Evolutionary conservation across 2,329 filamentous ascomycete species (phyloP).

Genomic region (Fusarium humuli): DNA sequence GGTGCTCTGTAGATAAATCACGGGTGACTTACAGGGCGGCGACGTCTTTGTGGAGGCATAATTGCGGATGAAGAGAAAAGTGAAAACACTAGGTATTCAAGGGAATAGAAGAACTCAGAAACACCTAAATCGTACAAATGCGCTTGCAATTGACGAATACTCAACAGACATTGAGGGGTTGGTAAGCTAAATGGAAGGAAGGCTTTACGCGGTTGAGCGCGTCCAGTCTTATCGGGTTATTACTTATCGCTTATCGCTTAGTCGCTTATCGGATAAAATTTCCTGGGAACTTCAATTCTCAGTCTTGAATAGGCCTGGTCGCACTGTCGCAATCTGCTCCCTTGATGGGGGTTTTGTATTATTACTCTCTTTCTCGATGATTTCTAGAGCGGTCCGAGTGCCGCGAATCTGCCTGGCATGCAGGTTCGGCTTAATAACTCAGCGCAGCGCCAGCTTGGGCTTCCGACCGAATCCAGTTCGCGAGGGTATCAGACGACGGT

Average conservation of each 20-base stretch:
- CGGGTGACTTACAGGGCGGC: slow-evolving; percentile 48
- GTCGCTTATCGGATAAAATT: slow-evolving; percentile 48
- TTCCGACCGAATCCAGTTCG: slow-evolving; percentile 21
- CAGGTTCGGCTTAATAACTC: slow-evolving; percentile 48
- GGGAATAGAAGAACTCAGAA: background rate
- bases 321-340: slow-evolving; percentile 21
- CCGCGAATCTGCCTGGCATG: slow-evolving; percentile 53
- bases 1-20: slow-evolving; percentile 15
- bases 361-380: slow-evolving; percentile 47
- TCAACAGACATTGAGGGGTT: slow-evolving; percentile 19
- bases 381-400: slow-evolving; percentile 50
- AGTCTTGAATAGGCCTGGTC: slow-evolving; percentile 2
- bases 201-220: slow-evolving; percentile 36
- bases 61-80: background rate
- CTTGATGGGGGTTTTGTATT: slow-evolving; percentile 19
- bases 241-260: slow-evolving; percentile 42
- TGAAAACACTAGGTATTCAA: background rate
- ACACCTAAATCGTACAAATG: background rate
- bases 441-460: slow-evolving; percentile 30
- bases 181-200: background rate
- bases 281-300: slow-evolving; percentile 16
- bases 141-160: background rate
- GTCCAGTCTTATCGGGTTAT: slow-evolving; percentile 22
- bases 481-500: slow-evolving; percentile 30
- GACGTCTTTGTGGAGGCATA: slow-evolving; percentile 53